Conservation (phyloP, 2,329 filamentous ascomycete species). For the Zymoseptoria crescenta region DNA sequence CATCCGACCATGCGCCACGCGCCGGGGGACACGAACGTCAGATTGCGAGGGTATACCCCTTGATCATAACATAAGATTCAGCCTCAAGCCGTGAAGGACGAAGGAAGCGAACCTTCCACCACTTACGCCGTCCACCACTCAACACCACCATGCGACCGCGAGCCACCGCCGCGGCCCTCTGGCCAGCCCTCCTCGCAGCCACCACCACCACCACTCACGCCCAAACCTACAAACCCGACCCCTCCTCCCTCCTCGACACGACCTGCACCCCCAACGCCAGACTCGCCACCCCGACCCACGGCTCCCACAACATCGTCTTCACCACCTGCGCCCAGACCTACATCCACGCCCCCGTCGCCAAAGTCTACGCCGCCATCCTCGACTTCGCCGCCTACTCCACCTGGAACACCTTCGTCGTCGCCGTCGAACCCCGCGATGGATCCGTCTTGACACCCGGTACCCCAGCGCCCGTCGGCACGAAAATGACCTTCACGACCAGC, state of each 20-base stretch:
- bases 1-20: no score
- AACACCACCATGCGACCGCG: neutral
- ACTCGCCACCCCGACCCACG: neutral
- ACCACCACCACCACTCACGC: no score
- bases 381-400: neutral
- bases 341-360: neutral
- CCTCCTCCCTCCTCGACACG: neutral
- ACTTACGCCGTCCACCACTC: neutral
- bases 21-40: no score
- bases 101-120: no score
- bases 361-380: neutral
- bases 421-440: neutral
- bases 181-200: neutral
- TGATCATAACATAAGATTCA: no score
- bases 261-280: neutral
- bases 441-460: neutral
- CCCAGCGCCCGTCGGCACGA: neutral
- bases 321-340: neutral
- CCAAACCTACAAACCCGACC: neutral
- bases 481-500: neutral
- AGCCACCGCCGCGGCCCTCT: neutral
- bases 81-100: no score
- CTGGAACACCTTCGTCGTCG: neutral
- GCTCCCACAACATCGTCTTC: neutral
- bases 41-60: no score